phyloP scores from a whole-genome alignment of 202 grass and related monocot genomes.

The Zoysia matrella region DNA sequence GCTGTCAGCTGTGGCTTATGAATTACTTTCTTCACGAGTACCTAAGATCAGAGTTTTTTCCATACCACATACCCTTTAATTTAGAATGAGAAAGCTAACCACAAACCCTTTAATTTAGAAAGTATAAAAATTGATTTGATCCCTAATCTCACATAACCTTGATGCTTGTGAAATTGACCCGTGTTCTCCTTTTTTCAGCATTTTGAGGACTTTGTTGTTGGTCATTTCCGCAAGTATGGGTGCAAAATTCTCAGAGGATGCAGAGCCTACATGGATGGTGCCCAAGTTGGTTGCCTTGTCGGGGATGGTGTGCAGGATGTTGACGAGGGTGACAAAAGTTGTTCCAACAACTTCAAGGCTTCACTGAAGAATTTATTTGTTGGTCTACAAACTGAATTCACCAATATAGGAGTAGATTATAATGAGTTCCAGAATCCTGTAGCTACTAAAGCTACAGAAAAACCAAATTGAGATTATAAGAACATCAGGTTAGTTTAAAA shows the following conservation, averaged over 20 bases:
- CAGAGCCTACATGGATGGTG: neutral
- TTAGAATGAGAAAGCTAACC: neutral
- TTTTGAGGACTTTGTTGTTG: neutral
- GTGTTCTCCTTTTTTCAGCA: neutral
- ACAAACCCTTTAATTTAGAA: neutral
- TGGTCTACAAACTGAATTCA: neutral
- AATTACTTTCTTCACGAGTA: neutral
- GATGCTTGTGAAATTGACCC: neutral
- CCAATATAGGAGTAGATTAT: neutral
- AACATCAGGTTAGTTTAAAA: neutral
- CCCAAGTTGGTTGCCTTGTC: neutral
- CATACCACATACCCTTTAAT: neutral
- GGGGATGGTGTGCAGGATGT: neutral
- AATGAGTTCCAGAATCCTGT: neutral
- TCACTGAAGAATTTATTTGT: neutral
- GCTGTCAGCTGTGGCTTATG: neutral
- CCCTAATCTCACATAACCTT: neutral
- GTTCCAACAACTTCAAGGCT: neutral
- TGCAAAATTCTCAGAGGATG: neutral
- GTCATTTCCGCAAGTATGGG: neutral
- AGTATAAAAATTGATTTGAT: neutral
- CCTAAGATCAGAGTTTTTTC: neutral
- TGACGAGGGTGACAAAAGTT: neutral
- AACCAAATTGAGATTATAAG: conserved; percentile 2
- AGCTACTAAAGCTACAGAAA: neutral